phyloP scores from a whole-genome alignment of 805 yeast genomes.

The Cyberlindnera xishuangbannaensis region DNA sequence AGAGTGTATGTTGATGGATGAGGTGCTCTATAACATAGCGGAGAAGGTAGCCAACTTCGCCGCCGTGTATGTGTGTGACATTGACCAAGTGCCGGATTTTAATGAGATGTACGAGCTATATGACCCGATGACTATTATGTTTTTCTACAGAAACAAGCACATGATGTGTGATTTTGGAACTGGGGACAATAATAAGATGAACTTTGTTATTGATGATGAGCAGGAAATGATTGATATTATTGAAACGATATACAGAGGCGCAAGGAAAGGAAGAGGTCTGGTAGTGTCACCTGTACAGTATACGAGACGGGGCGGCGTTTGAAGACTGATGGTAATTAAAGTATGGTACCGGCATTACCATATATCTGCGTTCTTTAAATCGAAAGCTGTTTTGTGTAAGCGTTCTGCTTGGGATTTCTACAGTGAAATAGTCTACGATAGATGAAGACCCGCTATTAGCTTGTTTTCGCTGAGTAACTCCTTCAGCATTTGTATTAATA shows the following conservation, averaged over 20 bases:
- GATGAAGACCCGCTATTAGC: too few relatives aligned
- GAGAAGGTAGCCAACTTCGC: conserved; percentile 87
- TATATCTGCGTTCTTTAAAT: too few relatives aligned
- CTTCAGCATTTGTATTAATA: too few relatives aligned
- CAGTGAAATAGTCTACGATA: too few relatives aligned
- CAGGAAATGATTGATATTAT: conserved; percentile 90
- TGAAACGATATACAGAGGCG: conserved; percentile 88
- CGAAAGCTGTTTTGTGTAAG: too few relatives aligned
- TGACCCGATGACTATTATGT: conserved; percentile 91
- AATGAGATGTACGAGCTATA: conserved; percentile 83
- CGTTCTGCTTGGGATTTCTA: too few relatives aligned
- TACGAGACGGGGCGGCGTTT: conserved; percentile 15
- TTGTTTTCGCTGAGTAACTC: too few relatives aligned
- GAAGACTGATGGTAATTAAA: too few relatives aligned
- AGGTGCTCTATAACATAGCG: conserved; percentile 68
- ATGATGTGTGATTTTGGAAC: conserved; percentile 99
- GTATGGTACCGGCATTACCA: too few relatives aligned
- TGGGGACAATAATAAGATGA: conserved; percentile 92
- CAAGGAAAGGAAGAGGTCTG: conserved; percentile 86
- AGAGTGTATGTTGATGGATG: conserved; percentile 90
- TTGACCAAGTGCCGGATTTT: conserved; percentile 84
- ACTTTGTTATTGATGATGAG: conserved; percentile 68
- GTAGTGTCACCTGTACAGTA: conserved; percentile 64
- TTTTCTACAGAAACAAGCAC: conserved; percentile 86
- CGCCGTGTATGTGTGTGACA: conserved; percentile 82